Conservation (phyloP, 805 yeast species). For the Saturnispora saitoi region DNA sequence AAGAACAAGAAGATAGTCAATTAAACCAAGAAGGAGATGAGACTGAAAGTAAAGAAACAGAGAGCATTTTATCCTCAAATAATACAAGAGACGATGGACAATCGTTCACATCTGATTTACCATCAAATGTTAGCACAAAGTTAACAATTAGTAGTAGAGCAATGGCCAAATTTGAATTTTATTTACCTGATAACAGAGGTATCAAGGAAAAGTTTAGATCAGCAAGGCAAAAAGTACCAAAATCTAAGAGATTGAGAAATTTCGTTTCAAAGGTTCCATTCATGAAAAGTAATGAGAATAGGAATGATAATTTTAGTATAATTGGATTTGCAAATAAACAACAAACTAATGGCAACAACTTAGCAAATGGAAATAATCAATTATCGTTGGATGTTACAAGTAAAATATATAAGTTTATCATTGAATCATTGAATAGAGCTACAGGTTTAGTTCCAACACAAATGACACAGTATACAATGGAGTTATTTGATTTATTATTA, state of each 20-base stretch:
- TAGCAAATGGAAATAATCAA: constrained; percentile 11
- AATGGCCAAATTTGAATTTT: constrained; percentile 7
- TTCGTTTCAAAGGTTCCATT: constrained; percentile 31
- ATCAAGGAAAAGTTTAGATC: constrained; percentile 12
- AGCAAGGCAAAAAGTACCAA: constrained; percentile 10
- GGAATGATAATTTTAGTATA: constrained; percentile 10
- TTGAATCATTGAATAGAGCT: constrained; percentile 71
- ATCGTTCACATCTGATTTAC: neutral
- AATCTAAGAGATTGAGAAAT: constrained; percentile 19
- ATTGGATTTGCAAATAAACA: constrained; percentile 6
- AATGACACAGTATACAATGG: constrained; percentile 53
- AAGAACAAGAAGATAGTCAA: constrained; percentile 16
- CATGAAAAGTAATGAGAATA: constrained; percentile 43
- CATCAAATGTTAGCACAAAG: neutral
- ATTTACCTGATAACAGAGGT: constrained; percentile 12
- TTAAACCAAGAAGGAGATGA: constrained; percentile 4
- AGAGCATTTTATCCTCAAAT: neutral
- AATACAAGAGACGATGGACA: neutral
- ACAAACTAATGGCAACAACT: neutral
- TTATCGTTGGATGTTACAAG: constrained; percentile 46
- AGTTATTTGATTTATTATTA: constrained; percentile 56
- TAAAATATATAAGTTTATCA: constrained; percentile 54
- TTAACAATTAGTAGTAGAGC: constrained; percentile 4
- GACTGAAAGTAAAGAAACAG: neutral
- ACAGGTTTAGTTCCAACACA: constrained; percentile 63